These are phyloP conservation scores for Podaxis pistillaris DNA, from an alignment of 768 basidiomycete genomes.

Conservation along the genomic window DNA sequence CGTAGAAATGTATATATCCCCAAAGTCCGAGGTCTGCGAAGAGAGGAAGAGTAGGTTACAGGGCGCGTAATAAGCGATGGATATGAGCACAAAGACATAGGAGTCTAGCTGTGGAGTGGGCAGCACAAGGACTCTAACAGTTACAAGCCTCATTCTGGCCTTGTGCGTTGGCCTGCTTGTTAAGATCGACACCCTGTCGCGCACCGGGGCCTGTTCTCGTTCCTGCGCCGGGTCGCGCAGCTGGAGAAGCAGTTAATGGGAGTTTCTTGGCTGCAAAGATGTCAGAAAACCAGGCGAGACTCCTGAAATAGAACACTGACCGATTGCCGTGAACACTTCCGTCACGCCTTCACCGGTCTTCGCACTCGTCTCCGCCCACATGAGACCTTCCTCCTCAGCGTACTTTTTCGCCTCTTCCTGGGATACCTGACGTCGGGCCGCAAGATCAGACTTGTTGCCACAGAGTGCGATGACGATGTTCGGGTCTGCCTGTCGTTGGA, in stretches of 20 bases:
- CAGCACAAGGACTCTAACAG: constrained; percentile 45
- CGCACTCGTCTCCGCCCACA: constrained; percentile 92
- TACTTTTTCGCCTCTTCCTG: constrained; percentile 91
- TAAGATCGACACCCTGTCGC: constrained; percentile 77
- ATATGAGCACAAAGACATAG: not conserved
- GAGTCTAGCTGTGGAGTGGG: not conserved
- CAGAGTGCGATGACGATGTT: constrained; percentile 95
- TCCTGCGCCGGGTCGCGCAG: constrained; percentile 54
- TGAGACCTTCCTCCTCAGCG: constrained; percentile 86
- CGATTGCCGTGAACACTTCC: constrained; percentile 85
- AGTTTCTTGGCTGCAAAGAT: constrained; percentile 72
- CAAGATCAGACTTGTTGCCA: constrained; percentile 92
- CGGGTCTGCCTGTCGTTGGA: constrained; percentile 97
- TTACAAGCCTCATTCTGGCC: constrained; percentile 71
- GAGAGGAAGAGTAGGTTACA: constrained; percentile 27
- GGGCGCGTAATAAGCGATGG: constrained; percentile 18
- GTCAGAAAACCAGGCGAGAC: constrained; percentile 3
- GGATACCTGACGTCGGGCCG: constrained; percentile 79
- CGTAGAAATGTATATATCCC: constrained; percentile 29
- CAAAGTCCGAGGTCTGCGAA: constrained; percentile 33
- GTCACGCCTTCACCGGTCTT: constrained; percentile 86
- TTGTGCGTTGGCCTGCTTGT: constrained; percentile 55
- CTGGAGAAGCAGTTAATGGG: constrained; percentile 74
- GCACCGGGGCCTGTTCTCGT: constrained; percentile 51
- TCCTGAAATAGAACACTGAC: constrained; percentile 39